phyloP scores from a whole-genome alignment of 2,329 filamentous ascomycete genomes.

The Trichoderma oligosporum region DNA sequence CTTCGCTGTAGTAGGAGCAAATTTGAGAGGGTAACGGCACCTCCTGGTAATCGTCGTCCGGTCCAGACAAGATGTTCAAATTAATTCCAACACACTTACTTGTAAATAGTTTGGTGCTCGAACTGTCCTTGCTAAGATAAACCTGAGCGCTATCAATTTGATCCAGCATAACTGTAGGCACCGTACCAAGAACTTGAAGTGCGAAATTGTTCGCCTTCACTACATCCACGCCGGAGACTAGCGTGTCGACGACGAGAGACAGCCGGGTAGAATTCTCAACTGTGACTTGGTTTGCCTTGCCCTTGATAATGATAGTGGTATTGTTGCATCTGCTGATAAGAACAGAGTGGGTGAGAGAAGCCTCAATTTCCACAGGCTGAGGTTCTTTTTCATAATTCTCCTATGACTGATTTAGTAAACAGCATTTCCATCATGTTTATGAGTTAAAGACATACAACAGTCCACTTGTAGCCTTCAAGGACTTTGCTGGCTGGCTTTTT shows the following conservation, averaged over 20 bases:
- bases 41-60: constrained; percentile 80
- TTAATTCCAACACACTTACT: constrained; percentile 88
- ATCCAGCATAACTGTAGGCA: constrained; percentile 87
- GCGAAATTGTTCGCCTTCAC: constrained; percentile 95
- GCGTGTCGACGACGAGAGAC: constrained; percentile 81
- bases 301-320: constrained; percentile 80
- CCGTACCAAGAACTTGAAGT: constrained; percentile 79
- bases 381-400: constrained; percentile 84
- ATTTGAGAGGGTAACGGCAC: constrained; percentile 87
- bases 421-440: neutral
- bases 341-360: constrained; percentile 79
- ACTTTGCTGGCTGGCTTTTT: constrained; percentile 79
- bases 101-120: constrained; percentile 76
- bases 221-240: constrained; percentile 88
- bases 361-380: constrained; percentile 74
- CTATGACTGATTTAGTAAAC: constrained; percentile 37
- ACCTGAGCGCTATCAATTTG: constrained; percentile 87
- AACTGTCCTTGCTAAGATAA: constrained; percentile 78
- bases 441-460: constrained; percentile 55
- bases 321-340: constrained; percentile 91
- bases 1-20: constrained; percentile 66
- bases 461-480: constrained; percentile 89
- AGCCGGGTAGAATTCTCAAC: constrained; percentile 84
- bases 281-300: constrained; percentile 95
- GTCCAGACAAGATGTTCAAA: constrained; percentile 70